Evolutionary conservation across 345 rosid species (phyloP), one percentile per base, ranked within the genome.

Genomic region (Nasturtium officinale): DNA sequence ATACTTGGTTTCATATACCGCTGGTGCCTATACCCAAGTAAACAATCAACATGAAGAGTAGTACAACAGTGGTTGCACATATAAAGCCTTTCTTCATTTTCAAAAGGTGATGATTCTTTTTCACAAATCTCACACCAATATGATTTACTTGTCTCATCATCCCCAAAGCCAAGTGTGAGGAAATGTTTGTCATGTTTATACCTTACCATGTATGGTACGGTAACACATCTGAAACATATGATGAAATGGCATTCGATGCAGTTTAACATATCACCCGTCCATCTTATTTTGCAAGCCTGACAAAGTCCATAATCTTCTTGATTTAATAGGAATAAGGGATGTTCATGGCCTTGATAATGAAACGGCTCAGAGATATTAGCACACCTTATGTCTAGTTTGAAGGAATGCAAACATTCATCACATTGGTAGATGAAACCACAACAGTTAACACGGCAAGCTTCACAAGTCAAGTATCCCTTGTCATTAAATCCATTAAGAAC

Each of bases 1-100:
- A 43, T 0, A n/a, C 8, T 5, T 43, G 21, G 10, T 45, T 16
- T 16, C 4, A 45, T 6, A 45, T n/a, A 16, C 20, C 9, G 45
- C n/a, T 33, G 11, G 0, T 0, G 6, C 0, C 0, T 0, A 0
- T n/a, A 5, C 4, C 48, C 48, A n/a, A 45, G 3, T 3, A 45
- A 45, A 6, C 48, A 45, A 45, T 45, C 20, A 45, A 45, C 18
- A 45, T n/a, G 48, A 45, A 45, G 48, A n/a, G 20, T 45, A n/a
- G 20, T n/a, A 21, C 50, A 45, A 16, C 10, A 16, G 2, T 16
- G 9, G 21, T 45, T 16, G 21, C 50, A 45, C 1, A 7, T 2
- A 45, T 45, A 45, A 4, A 45, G 16, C 50, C 3, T n/a, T 15
- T n/a, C 8, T 15, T n/a, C n/a, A n/a, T 43, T 6, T 15, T 3